These are phyloP conservation scores for Tripidium arundinaceum DNA, from an alignment of 202 grass and related monocot genomes.

Conservation along the genomic window DNA sequence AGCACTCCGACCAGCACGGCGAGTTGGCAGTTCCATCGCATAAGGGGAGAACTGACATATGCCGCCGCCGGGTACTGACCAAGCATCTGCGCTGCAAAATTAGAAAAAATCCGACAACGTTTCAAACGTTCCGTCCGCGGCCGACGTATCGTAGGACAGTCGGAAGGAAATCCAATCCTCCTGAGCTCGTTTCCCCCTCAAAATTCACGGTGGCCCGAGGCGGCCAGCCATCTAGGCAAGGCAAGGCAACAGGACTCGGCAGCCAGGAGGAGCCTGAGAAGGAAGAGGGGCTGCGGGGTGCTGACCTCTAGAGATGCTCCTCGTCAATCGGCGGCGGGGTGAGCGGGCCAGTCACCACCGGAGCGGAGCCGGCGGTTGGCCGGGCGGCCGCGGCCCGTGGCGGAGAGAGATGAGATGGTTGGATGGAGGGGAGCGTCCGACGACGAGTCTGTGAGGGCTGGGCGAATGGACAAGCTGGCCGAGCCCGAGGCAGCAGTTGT, in stretches of 20 bases:
- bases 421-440: not conserved
- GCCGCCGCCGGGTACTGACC: too few relatives aligned
- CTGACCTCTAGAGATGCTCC: not conserved
- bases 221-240: not conserved
- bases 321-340: not conserved
- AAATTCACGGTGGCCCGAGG: too few relatives aligned
- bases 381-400: not conserved
- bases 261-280: not conserved
- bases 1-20: too few relatives aligned
- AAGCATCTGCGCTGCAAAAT: too few relatives aligned
- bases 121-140: too few relatives aligned
- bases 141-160: too few relatives aligned
- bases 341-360: not conserved
- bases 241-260: too few relatives aligned
- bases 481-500: not conserved
- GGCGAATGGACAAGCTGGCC: not conserved
- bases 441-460: not conserved
- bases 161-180: too few relatives aligned
- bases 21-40: too few relatives aligned
- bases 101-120: too few relatives aligned
- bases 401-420: conserved; percentile 5
- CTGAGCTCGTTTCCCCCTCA: too few relatives aligned
- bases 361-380: not conserved
- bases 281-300: not conserved
- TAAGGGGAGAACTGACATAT: too few relatives aligned